Conservation (phyloP, 2,329 filamentous ascomycete species). For the Xylariaceae sp. region DNA sequence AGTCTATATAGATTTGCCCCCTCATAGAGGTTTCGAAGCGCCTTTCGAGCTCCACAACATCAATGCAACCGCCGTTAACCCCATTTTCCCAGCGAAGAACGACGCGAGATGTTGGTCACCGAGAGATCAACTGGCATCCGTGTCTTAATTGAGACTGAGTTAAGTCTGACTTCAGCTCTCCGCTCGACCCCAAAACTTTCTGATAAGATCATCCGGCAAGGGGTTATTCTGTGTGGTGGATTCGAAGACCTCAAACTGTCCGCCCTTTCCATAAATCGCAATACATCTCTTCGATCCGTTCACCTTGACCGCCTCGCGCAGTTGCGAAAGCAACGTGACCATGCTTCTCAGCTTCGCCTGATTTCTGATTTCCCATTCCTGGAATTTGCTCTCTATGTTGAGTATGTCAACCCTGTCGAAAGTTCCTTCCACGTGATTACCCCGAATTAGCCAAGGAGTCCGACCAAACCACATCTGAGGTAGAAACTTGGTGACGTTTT, state of each 20-base stretch:
- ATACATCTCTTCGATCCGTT: background rate
- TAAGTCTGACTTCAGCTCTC: too few relatives aligned
- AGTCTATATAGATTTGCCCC: too few relatives aligned
- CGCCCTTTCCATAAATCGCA: background rate
- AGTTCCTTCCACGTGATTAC: background rate
- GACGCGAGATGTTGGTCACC: too few relatives aligned
- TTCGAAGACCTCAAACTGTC: background rate
- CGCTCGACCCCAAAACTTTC: slow-evolving; percentile 5
- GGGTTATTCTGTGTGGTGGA: background rate
- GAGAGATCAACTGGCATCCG: too few relatives aligned
- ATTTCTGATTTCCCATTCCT: background rate
- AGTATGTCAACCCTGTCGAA: background rate
- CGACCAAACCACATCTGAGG: slow-evolving; percentile 25
- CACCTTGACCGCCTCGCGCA: background rate
- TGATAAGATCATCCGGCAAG: slow-evolving; percentile 1
- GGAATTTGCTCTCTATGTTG: background rate
- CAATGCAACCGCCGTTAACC: too few relatives aligned
- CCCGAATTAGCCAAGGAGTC: slow-evolving; percentile 18
- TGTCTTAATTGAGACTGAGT: too few relatives aligned
- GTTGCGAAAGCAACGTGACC: slow-evolving; percentile 3
- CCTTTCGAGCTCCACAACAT: too few relatives aligned
- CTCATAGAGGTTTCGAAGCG: too few relatives aligned
- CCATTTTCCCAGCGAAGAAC: too few relatives aligned
- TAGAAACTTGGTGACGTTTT: background rate
- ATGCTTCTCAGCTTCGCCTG: background rate